These are phyloP conservation scores for Naganishia friedmannii DNA, from an alignment of 768 basidiomycete species.

Conservation along the genomic window DNA sequence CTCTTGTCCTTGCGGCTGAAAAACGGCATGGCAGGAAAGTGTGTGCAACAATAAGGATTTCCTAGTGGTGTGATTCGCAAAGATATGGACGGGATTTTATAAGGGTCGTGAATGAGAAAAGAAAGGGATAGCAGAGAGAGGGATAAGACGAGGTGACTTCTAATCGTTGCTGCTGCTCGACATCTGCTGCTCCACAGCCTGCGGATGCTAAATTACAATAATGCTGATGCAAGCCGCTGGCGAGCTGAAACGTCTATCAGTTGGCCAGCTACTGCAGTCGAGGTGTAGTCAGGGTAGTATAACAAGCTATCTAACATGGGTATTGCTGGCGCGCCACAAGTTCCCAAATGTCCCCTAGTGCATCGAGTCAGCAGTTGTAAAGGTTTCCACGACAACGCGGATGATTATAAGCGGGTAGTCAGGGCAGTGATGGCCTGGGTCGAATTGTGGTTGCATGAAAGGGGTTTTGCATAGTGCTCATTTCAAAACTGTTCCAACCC, in stretches of 20 bases:
- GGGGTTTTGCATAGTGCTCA: too few species aligned
- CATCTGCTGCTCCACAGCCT: background rate
- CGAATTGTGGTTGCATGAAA: too few species aligned
- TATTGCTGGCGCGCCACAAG: too few species aligned
- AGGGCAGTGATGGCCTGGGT: too few species aligned
- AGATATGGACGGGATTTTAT: background rate
- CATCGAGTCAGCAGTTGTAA: too few species aligned
- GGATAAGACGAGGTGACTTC: background rate
- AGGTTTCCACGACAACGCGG: too few species aligned
- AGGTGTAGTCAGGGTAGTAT: too few species aligned
- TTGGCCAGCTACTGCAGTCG: too few species aligned
- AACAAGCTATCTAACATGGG: too few species aligned
- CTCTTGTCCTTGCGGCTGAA: constrained; percentile 40
- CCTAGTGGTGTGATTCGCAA: background rate
- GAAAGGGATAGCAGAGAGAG: background rate
- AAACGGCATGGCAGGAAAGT: constrained; percentile 29
- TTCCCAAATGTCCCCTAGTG: too few species aligned
- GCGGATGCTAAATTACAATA: background rate
- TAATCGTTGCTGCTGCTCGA: background rate
- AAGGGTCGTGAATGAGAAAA: background rate
- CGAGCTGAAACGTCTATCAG: background rate
- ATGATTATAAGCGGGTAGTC: too few species aligned
- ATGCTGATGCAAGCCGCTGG: background rate
- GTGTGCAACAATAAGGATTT: background rate
- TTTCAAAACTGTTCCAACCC: too few species aligned